Conservation (phyloP, 2,329 filamentous ascomycete genomes). For the Talaromyces atroroseus region DNA sequence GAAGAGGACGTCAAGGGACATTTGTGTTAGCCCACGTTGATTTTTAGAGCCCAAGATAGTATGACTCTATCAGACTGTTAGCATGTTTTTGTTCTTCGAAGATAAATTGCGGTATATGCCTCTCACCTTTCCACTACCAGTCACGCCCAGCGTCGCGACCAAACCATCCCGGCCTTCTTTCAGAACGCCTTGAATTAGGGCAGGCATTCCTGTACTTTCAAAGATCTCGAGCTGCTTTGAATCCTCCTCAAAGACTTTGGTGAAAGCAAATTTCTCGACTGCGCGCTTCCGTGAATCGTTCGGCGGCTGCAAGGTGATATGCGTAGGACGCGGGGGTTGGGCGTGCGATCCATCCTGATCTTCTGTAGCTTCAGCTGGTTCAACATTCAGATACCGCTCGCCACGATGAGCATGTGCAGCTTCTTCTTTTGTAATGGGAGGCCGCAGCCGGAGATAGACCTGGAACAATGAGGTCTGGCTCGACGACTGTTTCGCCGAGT, state of each 20-base stretch:
- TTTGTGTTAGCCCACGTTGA: slow-evolving; percentile 85
- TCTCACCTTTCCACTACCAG: slow-evolving; percentile 86
- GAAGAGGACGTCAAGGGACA: slow-evolving; percentile 85
- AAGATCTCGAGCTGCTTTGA: slow-evolving; percentile 83
- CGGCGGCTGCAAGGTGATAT: slow-evolving; percentile 73
- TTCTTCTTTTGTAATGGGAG: slow-evolving; percentile 47
- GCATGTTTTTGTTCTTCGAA: not conserved
- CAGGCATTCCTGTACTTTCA: slow-evolving; percentile 67
- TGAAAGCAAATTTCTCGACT: slow-evolving; percentile 91
- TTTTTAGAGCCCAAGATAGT: slow-evolving; percentile 85
- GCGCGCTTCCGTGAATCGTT: slow-evolving; percentile 78
- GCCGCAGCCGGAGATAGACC: slow-evolving; percentile 80
- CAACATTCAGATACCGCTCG: slow-evolving; percentile 73
- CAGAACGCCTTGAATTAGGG: slow-evolving; percentile 75
- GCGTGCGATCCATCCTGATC: slow-evolving; percentile 31
- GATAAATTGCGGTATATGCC: not conserved
- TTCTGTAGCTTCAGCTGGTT: slow-evolving; percentile 43
- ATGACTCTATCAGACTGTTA: slow-evolving; percentile 61
- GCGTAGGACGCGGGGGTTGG: slow-evolving; percentile 47
- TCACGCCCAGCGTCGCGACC: slow-evolving; percentile 86
- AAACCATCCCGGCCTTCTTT: slow-evolving; percentile 81
- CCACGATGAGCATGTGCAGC: slow-evolving; percentile 28
- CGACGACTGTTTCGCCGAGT: slow-evolving; percentile 39
- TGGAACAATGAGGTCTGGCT: slow-evolving; percentile 66
- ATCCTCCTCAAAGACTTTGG: slow-evolving; percentile 83